A percentile compares a stretch with the other conserved stretches of the same genome.
Evolutionary conservation across 441 rosid genomes (phyloP).

Genomic region (Gossypium lobatum): DNA sequence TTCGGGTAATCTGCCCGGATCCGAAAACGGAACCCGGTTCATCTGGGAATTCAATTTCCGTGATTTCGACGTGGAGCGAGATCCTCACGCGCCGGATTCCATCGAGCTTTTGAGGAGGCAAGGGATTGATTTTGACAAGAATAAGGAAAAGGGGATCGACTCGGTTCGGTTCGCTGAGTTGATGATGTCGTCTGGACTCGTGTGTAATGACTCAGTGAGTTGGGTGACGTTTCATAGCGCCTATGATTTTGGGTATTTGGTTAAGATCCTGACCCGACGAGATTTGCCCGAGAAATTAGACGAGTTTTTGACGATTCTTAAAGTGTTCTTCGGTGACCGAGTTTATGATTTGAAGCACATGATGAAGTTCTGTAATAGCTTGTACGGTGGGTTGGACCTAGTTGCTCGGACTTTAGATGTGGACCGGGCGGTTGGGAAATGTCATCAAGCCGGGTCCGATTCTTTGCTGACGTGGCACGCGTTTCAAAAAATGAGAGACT

Average conservation of each 20-base stretch:
- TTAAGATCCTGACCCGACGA: constrained; percentile 66
- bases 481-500: constrained; percentile 74
- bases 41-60: constrained; percentile 87
- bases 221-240: constrained; percentile 98
- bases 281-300: constrained; percentile 36
- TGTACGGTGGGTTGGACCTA: constrained; percentile 83
- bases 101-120: constrained; percentile 63
- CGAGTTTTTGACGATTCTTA: constrained; percentile 41
- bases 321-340: constrained; percentile 54
- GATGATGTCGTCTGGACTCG: constrained; percentile 81
- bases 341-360: constrained; percentile 78
- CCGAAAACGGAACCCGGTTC: constrained; percentile 25
- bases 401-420: constrained; percentile 64
- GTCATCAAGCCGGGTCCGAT: constrained; percentile 94
- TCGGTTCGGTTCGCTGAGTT: constrained; percentile 66
- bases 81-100: constrained; percentile 71
- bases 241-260: constrained; percentile 77
- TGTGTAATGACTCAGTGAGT: constrained; percentile 68
- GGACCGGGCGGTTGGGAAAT: constrained; percentile 68
- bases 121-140: constrained; percentile 69
- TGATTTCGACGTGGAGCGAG: constrained; percentile 63
- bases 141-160: constrained; percentile 48
- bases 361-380: constrained; percentile 65
- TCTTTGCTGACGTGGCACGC: constrained; percentile 90
- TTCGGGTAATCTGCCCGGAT: constrained; percentile 59